Evolutionary conservation across 345 rosid genomes (phyloP), one percentile per base, ranked within the genome.

Genomic region (Brassica nigra): DNA sequence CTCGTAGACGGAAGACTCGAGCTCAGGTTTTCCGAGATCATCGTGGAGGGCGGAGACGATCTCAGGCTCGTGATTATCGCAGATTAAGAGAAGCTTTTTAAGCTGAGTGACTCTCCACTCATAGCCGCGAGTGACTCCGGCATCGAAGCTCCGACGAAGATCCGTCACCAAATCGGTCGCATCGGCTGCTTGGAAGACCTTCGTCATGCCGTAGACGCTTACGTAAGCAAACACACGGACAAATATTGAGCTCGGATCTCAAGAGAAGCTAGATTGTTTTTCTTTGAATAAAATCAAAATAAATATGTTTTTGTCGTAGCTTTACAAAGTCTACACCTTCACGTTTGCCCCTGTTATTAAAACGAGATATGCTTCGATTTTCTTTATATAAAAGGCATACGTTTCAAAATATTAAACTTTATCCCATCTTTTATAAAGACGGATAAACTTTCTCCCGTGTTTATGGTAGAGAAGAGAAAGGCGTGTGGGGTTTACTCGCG

Each of bases 21-120:
- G 87, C 70, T 88, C 92, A 37, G 97, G 99, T 71, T 95, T 95
- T 33, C 85, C 79, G 71, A 95, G 90, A 87, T 95, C 99, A 6
- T 85, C 79, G 23, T 78, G 83, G 69, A 95, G 97, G 77, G 97
- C 94, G 8, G 84, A 82, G 80, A 81, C 86, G 68, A 95, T 91
- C 49, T 82, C 92, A 44, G 86, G 77, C 88, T 91, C 97, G 75
- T 84, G 85, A 3, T 92, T 85, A 65, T 85, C 86, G 55, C 88
- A 76, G 76, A 95, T 84, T 76, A 75, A 82, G 36, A 88, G 52
- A 16, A 95, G 55, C 30, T 84, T 80, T 75, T 82, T 86, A 80
- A 95, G 80, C 86, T 95, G 99, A 68, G 89, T 14, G 36, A 85
- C 67, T 82, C 97, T 87, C 99, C 99, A 92, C 5, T 78, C 86